Evolutionary conservation across 495 filamentous ascomycete genomes (phyloP).

Genomic region (Melanomma pulvis-pyrius): DNA sequence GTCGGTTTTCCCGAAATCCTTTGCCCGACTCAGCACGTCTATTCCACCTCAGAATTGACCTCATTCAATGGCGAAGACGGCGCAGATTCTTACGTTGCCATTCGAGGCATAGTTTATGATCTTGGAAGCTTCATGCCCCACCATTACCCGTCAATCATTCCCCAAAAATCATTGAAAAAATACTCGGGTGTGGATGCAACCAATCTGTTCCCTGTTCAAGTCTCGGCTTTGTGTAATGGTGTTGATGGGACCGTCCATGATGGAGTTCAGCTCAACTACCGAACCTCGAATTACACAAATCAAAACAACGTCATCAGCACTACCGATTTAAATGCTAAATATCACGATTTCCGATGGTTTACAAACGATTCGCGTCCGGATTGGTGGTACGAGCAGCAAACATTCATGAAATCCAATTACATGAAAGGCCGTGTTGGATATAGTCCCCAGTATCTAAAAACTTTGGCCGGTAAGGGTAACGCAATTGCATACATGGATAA

Average conservation of each 20-base stretch:
- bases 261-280: slow-evolving; percentile 79
- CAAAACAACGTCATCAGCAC: slow-evolving; percentile 63
- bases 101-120: slow-evolving; percentile 89
- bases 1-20: slow-evolving; percentile 84
- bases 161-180: slow-evolving; percentile 64
- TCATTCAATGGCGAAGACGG: slow-evolving; percentile 72
- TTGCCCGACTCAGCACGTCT: slow-evolving; percentile 90
- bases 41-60: slow-evolving; percentile 75
- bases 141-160: slow-evolving; percentile 81
- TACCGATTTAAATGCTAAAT: slow-evolving; percentile 72
- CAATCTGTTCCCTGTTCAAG: slow-evolving; percentile 88
- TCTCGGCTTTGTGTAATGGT: slow-evolving; percentile 87
- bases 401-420: slow-evolving; percentile 71
- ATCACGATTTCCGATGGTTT: slow-evolving; percentile 90
- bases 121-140: slow-evolving; percentile 69
- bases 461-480: slow-evolving; percentile 63
- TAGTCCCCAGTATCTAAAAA: slow-evolving; percentile 72
- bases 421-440: slow-evolving; percentile 90
- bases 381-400: slow-evolving; percentile 89
- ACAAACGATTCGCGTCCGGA: slow-evolving; percentile 80
- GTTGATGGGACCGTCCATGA: slow-evolving; percentile 64
- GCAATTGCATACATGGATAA: slow-evolving; percentile 78
- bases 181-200: slow-evolving; percentile 89
- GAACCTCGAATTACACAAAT: slow-evolving; percentile 71
- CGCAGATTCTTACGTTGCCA: slow-evolving; percentile 66